Evolutionary conservation across 2,329 filamentous ascomycete genomes (phyloP).

Genomic region (Rosellinia necatrix): DNA sequence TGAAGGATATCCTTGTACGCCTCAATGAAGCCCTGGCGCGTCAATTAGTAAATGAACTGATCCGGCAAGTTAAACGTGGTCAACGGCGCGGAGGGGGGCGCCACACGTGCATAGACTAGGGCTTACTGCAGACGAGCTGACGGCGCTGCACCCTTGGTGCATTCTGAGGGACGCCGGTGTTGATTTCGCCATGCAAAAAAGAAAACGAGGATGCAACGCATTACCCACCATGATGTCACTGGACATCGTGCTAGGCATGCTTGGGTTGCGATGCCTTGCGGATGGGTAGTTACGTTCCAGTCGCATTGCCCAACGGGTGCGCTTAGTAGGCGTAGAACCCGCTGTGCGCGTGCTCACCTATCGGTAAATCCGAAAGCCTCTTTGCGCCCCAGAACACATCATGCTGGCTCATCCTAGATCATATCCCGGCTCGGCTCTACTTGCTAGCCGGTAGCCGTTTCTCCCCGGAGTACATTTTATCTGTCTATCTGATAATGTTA

Average conservation of each 20-base stretch:
- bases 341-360: background rate
- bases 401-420: background rate
- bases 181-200: background rate
- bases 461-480: too few species aligned
- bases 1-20: constrained; percentile 67
- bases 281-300: background rate
- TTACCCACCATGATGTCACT: constrained; percentile 13
- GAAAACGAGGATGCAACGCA: background rate
- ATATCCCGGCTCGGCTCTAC: background rate
- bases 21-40: constrained; percentile 59
- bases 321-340: background rate
- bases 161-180: background rate
- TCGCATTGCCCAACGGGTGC: background rate
- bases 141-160: background rate
- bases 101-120: background rate
- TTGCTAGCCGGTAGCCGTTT: background rate
- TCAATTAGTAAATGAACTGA: constrained; percentile 13
- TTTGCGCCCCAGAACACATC: background rate
- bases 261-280: constrained; percentile 2
- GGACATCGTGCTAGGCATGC: constrained; percentile 6
- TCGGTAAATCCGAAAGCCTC: constrained; percentile 11
- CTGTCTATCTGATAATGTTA: too few species aligned
- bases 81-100: background rate
- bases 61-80: background rate
- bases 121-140: background rate